phyloP scores from a whole-genome alignment of 2,329 filamentous ascomycete species.

The Clonostachys rosea region DNA sequence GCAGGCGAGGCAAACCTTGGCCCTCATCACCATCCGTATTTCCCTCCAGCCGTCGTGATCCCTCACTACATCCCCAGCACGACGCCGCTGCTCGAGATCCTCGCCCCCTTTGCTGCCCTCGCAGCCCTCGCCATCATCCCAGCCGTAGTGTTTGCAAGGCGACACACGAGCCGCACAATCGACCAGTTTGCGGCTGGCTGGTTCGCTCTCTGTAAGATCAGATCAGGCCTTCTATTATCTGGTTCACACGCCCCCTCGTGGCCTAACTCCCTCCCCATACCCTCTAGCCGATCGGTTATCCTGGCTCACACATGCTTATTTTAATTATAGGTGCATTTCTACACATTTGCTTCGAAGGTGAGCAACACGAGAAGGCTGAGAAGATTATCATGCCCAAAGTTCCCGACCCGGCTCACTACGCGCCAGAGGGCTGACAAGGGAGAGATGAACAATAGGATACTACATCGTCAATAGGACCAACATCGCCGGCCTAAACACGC shows the following conservation, averaged over 20 bases:
- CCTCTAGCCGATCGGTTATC: no score
- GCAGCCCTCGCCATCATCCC: constrained; percentile 26
- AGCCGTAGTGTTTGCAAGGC: constrained; percentile 15
- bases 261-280: not conserved
- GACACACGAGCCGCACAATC: constrained; percentile 10
- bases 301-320: not conserved
- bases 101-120: constrained; percentile 26
- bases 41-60: constrained; percentile 35
- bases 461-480: constrained; percentile 66
- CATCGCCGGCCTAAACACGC: constrained; percentile 63
- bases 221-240: not conserved
- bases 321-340: constrained; percentile 52
- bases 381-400: not conserved
- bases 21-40: constrained; percentile 39
- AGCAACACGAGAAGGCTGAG: constrained; percentile 3
- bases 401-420: no score
- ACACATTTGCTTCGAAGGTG: constrained; percentile 79
- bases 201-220: constrained; percentile 49
- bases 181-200: constrained; percentile 42
- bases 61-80: constrained; percentile 40
- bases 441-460: constrained; percentile 48
- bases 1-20: no score
- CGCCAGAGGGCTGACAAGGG: not conserved
- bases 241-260: not conserved
- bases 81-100: constrained; percentile 27